These are phyloP conservation scores for Trypanosoma mega DNA, from an alignment of 208 protist genomes.

Conservation along the genomic window DNA sequence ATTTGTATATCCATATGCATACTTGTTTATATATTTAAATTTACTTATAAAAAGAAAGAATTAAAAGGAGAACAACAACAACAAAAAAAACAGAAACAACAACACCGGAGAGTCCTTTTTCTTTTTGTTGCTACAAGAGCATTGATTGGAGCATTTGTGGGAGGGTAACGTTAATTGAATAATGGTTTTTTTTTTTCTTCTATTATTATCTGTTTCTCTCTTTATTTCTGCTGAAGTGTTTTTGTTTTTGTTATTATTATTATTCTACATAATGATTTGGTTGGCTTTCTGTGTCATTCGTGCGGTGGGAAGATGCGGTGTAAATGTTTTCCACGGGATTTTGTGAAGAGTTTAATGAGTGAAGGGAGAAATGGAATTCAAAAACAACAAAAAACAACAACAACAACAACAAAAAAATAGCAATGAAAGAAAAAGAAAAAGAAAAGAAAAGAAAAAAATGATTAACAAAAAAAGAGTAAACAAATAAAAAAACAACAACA, in stretches of 20 bases:
- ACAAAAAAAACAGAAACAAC: too few species aligned
- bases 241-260: slow-evolving; percentile 1
- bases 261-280: neutral
- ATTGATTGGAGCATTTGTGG: too few species aligned
- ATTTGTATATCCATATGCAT: too few species aligned
- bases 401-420: neutral
- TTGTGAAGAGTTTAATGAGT: neutral
- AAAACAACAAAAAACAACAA: neutral
- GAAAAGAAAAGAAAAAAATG: neutral
- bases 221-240: too few species aligned
- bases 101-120: too few species aligned
- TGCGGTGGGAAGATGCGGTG: neutral
- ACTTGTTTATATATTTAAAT: too few species aligned
- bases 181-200: slow-evolving; percentile 31
- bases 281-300: neutral
- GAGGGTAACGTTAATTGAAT: too few species aligned
- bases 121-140: too few species aligned
- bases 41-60: too few species aligned
- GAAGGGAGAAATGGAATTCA: neutral
- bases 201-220: slow-evolving; percentile 8
- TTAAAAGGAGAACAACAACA: too few species aligned
- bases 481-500: slow-evolving; percentile 1
- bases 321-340: neutral
- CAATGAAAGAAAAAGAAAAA: neutral
- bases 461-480: neutral